phyloP scores from a whole-genome alignment of 2,329 filamentous ascomycete genomes.

The Exophiala aquamarina region DNA sequence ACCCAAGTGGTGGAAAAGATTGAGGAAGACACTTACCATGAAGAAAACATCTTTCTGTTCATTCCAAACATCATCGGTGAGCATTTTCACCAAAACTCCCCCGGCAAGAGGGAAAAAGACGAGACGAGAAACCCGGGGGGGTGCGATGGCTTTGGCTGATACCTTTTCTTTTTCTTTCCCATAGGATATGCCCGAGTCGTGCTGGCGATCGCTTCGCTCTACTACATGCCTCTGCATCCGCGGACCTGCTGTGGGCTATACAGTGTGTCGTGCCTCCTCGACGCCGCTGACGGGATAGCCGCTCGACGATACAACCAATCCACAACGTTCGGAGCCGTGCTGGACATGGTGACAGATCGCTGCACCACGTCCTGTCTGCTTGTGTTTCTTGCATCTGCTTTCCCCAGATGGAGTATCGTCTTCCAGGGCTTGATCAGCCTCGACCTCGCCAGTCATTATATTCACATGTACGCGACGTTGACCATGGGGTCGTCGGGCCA shows the following conservation, averaged over 20 bases:
- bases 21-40: slow-evolving; percentile 38
- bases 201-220: slow-evolving; percentile 84
- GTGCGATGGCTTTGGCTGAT: too few relatives aligned
- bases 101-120: too few relatives aligned
- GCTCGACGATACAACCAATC: slow-evolving; percentile 85
- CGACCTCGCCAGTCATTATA: slow-evolving; percentile 94
- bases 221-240: slow-evolving; percentile 94
- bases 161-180: too few relatives aligned
- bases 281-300: slow-evolving; percentile 92
- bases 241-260: slow-evolving; percentile 58
- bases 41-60: slow-evolving; percentile 80
- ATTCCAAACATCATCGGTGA: slow-evolving; percentile 79
- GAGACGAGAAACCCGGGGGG: too few relatives aligned
- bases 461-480: slow-evolving; percentile 97
- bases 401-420: slow-evolving; percentile 87
- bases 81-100: too few relatives aligned
- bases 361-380: slow-evolving; percentile 95
- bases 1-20: slow-evolving; percentile 30
- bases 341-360: slow-evolving; percentile 98
- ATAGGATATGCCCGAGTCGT: slow-evolving; percentile 75
- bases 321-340: slow-evolving; percentile 90
- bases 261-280: slow-evolving; percentile 89
- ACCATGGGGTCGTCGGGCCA: slow-evolving; percentile 76
- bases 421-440: slow-evolving; percentile 93
- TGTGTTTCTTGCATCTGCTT: slow-evolving; percentile 91